phyloP scores from a whole-genome alignment of 257 asterid genomes.

The Lycium ferocissimum region DNA sequence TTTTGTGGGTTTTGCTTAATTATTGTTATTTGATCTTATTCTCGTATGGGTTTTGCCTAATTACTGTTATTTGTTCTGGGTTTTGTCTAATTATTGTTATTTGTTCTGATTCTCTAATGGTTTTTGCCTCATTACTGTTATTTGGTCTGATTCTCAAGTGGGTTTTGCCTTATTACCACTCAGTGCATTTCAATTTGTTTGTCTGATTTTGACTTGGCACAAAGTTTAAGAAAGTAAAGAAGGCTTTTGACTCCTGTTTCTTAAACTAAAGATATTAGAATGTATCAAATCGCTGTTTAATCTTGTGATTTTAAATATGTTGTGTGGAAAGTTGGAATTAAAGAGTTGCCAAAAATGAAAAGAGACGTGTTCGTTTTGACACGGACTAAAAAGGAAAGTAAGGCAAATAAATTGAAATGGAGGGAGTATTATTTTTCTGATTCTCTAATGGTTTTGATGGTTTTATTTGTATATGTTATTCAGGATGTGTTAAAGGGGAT shows the following conservation, averaged over 20 bases:
- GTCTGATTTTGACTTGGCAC: not conserved
- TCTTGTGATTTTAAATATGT: no score
- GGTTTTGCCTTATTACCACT: not conserved
- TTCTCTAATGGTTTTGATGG: not conserved
- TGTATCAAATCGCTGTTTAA: no score
- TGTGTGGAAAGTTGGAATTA: no score
- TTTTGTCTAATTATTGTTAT: not conserved
- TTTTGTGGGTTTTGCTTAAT: not conserved
- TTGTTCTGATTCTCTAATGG: not conserved
- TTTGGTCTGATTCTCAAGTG: not conserved
- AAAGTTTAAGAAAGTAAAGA: no score
- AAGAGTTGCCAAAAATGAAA: no score
- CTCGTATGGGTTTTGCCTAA: not conserved
- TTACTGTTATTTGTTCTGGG: not conserved
- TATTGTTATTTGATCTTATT: not conserved
- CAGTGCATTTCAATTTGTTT: not conserved
- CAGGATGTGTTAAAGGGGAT: constrained; percentile 66
- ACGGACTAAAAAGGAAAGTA: no score
- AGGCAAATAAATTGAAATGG: no score
- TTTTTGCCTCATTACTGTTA: not conserved
- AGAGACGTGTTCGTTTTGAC: no score
- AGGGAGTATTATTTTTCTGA: not conserved
- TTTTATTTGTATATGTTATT: not conserved
- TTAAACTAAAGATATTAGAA: no score
- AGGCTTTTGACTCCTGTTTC: no score